Evolutionary conservation across 495 filamentous ascomycete genomes (phyloP).

Genomic region (Stereocaulon alpinum): DNA sequence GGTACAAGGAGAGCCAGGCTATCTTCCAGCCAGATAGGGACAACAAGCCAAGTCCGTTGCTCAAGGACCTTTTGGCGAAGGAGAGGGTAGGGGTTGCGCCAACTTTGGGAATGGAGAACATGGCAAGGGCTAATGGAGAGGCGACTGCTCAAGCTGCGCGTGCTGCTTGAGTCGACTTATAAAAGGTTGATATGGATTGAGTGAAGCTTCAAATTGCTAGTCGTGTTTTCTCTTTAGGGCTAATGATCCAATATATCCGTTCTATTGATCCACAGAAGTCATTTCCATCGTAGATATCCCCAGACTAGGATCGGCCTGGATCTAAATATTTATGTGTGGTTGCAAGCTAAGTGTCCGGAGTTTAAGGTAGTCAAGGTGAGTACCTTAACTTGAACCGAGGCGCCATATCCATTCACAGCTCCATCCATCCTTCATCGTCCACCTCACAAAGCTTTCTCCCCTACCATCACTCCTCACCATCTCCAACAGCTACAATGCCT

Average conservation of each 20-base stretch:
- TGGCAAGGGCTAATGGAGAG: slow-evolving; percentile 35
- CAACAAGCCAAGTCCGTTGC: slow-evolving; percentile 70
- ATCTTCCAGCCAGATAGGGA: slow-evolving; percentile 56
- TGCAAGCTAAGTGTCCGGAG: neutral
- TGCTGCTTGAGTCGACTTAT: neutral
- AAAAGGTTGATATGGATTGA: neutral
- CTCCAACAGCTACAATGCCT: slow-evolving; percentile 12
- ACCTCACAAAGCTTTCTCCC: too few species aligned
- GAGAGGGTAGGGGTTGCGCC: slow-evolving; percentile 88
- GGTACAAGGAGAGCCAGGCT: slow-evolving; percentile 74
- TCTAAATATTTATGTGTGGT: neutral
- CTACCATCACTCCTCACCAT: neutral
- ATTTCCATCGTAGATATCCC: too few species aligned
- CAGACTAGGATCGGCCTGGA: too few species aligned
- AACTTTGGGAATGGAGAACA: slow-evolving; percentile 37
- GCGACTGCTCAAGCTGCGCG: slow-evolving; percentile 33
- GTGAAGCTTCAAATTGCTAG: neutral
- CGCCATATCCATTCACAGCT: neutral
- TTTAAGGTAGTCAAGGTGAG: neutral
- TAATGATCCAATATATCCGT: too few species aligned
- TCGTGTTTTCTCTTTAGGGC: too few species aligned
- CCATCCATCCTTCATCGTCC: neutral
- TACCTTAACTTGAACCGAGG: neutral
- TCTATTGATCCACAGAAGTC: too few species aligned
- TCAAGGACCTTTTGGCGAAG: slow-evolving; percentile 85